Evolutionary conservation across 2,329 filamentous ascomycete species (phyloP).

Genomic region (Orbilia brochopaga): DNA sequence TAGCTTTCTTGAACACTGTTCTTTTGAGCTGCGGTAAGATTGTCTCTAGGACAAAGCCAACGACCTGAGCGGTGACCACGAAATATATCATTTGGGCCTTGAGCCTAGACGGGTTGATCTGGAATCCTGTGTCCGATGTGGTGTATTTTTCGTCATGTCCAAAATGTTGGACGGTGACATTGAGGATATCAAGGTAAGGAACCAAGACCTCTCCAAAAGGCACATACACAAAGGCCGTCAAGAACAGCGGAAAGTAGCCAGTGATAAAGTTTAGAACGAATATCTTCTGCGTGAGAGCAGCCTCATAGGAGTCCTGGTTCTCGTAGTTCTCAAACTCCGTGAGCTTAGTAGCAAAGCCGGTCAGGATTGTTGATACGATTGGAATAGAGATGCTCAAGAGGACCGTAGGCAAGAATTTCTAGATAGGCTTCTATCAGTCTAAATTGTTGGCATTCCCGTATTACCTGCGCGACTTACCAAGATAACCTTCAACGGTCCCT

Average conservation of each 20-base stretch:
- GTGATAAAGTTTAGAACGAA: constrained; percentile 97
- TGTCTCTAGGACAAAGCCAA: constrained; percentile 83
- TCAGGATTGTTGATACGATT: constrained; percentile 76
- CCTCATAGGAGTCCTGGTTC: constrained; percentile 80
- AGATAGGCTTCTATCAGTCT: constrained; percentile 8
- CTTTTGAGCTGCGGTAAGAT: constrained; percentile 85
- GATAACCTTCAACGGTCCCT: constrained; percentile 82
- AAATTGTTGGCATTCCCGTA: constrained; percentile 32
- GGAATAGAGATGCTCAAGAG: constrained; percentile 84
- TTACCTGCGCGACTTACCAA: constrained; percentile 65
- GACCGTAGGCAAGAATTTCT: constrained; percentile 87
- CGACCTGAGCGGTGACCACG: constrained; percentile 88
- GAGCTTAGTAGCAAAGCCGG: constrained; percentile 74
- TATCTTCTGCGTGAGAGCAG: constrained; percentile 86
- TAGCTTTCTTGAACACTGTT: constrained; percentile 76
- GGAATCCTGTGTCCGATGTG: constrained; percentile 68
- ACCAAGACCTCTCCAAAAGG: constrained; percentile 85
- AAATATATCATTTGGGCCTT: constrained; percentile 95
- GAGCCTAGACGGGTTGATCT: constrained; percentile 81
- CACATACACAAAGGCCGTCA: constrained; percentile 93
- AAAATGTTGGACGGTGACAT: constrained; percentile 74
- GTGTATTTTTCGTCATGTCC: constrained; percentile 74
- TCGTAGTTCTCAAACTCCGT: constrained; percentile 91
- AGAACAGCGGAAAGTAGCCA: constrained; percentile 87
- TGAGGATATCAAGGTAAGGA: constrained; percentile 84